Base-by-base conservation (phyloP, 345 rosid genomes). In the Fremontodendron californicum region DNA sequence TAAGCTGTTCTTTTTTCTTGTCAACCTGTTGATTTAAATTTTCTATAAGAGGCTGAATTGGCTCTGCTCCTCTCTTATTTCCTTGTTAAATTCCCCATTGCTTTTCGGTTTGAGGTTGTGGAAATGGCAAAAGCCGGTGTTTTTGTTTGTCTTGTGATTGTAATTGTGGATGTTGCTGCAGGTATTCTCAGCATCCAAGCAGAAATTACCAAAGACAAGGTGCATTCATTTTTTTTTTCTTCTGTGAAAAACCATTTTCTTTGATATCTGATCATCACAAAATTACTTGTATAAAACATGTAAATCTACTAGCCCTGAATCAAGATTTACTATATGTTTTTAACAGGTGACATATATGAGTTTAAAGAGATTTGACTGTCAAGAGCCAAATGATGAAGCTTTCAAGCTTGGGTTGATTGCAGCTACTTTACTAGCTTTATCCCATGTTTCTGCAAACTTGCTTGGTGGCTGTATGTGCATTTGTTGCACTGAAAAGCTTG, bases 331-430 rank as follows among this genome's bases (percentile, higher is more conserved):
- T 25, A 19, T 15, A 23, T 61, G 9, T 16, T 42, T 42, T 45
- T 25, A 6, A 48, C 27, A 74, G 65, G 49, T 66, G 29, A 54
- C 39, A n/a, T 21, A 60, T 18, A 60, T 27, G 73, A 70, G 31
- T n/a, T 0, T 35, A 43, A 51, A 52, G 62, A 75, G 69, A 5
- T 42, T 62, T 35, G 61, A 54, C 64, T 81, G 86, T 67, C 15
- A 43, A 39, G 78, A 37, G 29, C 49, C 63, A 5, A 76, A 63
- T 6, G 40, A 43, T 16, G 61, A 42, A 18, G 81, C 78, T 0
- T 76, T 81, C 46, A 84, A 27, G 81, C 75, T 78, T 6, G 84
- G 82, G 51, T 39, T 84, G 12, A 80, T 64, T 13, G 82, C 84
- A 29, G 74, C 82, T 11, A 60, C 48, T 23, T 54, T 81, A n/a